Percentiles rank a stretch among this genome's conserved stretches.
phyloP scores from a whole-genome alignment of 164 flowering plant species.

The Litsea cubeba region DNA sequence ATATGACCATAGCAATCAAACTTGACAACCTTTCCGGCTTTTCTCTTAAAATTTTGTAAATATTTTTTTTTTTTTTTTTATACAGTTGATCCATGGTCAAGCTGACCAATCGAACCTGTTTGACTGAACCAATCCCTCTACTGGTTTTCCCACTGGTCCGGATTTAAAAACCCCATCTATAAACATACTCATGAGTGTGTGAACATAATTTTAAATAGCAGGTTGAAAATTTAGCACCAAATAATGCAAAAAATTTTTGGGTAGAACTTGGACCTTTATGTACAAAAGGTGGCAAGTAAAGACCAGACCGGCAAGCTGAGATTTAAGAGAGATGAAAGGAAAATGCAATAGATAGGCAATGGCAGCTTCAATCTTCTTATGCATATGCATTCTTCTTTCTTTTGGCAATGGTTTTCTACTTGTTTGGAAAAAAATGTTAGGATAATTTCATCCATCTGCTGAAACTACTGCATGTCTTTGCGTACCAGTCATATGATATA shows the following conservation, averaged over 20 bases:
- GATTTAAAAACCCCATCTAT: too few species aligned
- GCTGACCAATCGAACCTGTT: too few species aligned
- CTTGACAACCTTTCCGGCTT: not conserved
- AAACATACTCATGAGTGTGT: not conserved
- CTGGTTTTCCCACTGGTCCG: too few species aligned
- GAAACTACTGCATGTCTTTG: not conserved
- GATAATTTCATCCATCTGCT: not conserved
- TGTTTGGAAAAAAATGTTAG: not conserved
- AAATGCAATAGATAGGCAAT: not conserved
- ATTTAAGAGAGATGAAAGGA: not conserved
- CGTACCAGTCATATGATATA: conserved; percentile 84
- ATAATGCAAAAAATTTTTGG: not conserved
- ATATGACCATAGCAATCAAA: not conserved
- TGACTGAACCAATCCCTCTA: too few species aligned
- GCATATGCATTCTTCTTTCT: not conserved
- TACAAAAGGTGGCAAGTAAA: not conserved
- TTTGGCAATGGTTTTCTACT: too few species aligned
- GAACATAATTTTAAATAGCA: too few species aligned
- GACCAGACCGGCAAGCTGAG: not conserved
- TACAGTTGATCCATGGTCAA: too few species aligned
- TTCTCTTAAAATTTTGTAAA: too few species aligned
- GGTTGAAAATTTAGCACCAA: not conserved
- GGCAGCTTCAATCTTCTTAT: not conserved
- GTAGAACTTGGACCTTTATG: not conserved
- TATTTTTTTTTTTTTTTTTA: too few species aligned